Conservation (phyloP, 2,329 filamentous ascomycete genomes). For the Aspergillus fischeri region DNA sequence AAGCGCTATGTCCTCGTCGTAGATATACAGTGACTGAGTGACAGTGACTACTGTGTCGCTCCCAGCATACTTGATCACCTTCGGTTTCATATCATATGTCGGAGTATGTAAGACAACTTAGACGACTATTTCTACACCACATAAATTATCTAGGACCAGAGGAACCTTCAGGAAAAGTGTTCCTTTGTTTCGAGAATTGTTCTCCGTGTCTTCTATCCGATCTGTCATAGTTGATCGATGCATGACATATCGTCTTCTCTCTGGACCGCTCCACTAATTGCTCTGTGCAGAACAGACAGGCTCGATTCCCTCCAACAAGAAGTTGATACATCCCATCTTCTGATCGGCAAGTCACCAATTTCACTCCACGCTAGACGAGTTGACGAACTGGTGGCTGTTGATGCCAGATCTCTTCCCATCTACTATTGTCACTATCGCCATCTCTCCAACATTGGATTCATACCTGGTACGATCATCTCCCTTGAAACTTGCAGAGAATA, state of each 20-base stretch:
- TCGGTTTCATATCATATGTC: background rate
- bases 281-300: background rate
- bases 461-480: background rate
- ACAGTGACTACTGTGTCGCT: background rate
- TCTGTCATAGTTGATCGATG: background rate
- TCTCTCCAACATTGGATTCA: background rate
- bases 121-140: background rate
- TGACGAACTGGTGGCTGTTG: background rate
- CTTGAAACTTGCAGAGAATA: background rate
- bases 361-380: background rate
- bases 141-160: background rate
- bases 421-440: background rate
- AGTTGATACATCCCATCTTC: background rate
- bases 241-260: conserved; percentile 1
- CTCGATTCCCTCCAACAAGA: background rate
- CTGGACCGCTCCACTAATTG: background rate
- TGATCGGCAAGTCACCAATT: background rate
- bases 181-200: background rate
- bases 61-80: background rate
- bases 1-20: conserved; percentile 2
- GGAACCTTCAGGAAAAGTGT: background rate
- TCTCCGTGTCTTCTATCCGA: conserved; percentile 1
- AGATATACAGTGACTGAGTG: background rate
- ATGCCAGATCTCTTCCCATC: background rate
- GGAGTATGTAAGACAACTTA: background rate